A percentile compares a stretch with the other conserved stretches of the same genome.
Conservation (phyloP, 2,329 filamentous ascomycete species). For the Lasiodiplodia theobromae region DNA sequence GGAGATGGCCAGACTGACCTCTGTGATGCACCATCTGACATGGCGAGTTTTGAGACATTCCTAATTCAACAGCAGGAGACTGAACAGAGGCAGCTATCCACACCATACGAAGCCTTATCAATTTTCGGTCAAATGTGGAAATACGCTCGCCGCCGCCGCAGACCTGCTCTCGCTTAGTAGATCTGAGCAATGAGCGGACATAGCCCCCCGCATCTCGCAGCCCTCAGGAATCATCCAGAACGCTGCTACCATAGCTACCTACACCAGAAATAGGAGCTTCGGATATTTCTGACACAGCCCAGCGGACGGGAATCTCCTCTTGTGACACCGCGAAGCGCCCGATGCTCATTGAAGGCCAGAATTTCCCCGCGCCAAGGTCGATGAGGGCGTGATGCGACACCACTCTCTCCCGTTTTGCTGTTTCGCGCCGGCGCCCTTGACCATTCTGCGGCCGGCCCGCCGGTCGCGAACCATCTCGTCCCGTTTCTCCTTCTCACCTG, state of each 20-base stretch:
- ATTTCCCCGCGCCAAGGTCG: slow-evolving; percentile 7
- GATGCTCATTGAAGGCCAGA: background rate
- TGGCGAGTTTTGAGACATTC: no score
- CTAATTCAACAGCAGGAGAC: no score
- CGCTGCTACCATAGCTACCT: no score
- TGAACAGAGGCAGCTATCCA: background rate
- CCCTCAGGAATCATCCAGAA: no score
- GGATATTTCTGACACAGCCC: no score
- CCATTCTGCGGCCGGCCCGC: background rate
- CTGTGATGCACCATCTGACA: no score
- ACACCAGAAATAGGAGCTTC: no score
- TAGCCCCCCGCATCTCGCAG: background rate
- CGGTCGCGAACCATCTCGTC: background rate
- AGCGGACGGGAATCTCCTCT: no score
- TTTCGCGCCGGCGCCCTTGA: background rate
- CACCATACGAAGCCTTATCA: background rate
- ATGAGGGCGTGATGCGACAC: background rate
- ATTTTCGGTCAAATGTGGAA: background rate
- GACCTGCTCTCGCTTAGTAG: background rate
- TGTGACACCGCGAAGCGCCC: background rate
- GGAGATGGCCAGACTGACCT: no score
- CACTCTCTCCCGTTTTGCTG: background rate
- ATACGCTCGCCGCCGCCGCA: background rate
- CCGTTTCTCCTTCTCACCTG: background rate
- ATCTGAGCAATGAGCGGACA: no score